phyloP scores from a whole-genome alignment of 163 green algal genomes.

The Volvox carteri region DNA sequence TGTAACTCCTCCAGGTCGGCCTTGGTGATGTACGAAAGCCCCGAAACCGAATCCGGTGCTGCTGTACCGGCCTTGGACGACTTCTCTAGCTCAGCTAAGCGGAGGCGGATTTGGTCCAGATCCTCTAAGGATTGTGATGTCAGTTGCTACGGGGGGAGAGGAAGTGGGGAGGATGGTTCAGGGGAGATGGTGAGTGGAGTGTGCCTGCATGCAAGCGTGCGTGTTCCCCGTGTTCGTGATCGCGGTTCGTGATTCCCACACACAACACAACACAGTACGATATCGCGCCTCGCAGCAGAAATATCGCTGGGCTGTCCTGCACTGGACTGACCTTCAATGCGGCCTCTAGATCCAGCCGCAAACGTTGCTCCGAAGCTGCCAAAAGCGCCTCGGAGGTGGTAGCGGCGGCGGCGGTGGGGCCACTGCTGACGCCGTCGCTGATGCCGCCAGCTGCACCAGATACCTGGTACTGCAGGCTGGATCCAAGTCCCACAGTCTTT shows the following conservation, averaged over 20 bases:
- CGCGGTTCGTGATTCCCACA: too few species aligned
- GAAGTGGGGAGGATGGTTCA: too few species aligned
- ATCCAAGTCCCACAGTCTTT: neutral
- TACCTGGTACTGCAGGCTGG: neutral
- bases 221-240: too few species aligned
- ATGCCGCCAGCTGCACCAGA: neutral
- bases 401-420: neutral
- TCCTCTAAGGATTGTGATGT: neutral
- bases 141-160: neutral
- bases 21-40: neutral
- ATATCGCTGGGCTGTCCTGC: too few species aligned
- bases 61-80: neutral
- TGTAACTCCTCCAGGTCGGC: neutral
- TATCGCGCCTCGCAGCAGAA: too few species aligned
- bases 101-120: neutral
- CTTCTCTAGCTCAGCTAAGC: neutral
- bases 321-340: constrained; percentile 17
- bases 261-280: neutral
- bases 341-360: neutral
- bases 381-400: neutral
- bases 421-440: neutral
- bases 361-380: neutral
- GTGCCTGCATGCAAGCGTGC: neutral
- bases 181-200: neutral
- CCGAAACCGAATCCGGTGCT: neutral